These are phyloP conservation scores for Penicillium paneum DNA, from an alignment of 2,329 filamentous ascomycete species.

Conservation along the genomic window DNA sequence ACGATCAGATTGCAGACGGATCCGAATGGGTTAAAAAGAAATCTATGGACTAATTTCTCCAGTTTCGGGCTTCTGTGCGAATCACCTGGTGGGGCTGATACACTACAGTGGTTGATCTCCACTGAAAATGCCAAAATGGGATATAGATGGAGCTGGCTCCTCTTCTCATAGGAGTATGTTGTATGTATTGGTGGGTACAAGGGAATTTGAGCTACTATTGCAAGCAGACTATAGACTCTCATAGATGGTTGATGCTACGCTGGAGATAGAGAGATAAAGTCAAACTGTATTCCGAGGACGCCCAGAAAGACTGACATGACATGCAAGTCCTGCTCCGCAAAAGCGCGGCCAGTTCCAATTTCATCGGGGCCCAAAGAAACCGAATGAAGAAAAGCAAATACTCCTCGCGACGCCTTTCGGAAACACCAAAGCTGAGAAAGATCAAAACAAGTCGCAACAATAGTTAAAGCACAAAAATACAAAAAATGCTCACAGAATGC, in stretches of 20 bases:
- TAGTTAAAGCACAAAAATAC: constrained; percentile 4
- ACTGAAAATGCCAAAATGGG: constrained; percentile 1
- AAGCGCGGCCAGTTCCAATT: not conserved
- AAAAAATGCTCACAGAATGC: constrained; percentile 5
- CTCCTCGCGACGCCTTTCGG: constrained; percentile 15
- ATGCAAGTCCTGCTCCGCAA: not conserved
- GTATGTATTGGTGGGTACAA: not conserved
- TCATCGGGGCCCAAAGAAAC: not conserved
- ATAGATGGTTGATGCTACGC: not conserved
- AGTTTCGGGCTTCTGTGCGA: constrained; percentile 18
- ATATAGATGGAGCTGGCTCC: not conserved
- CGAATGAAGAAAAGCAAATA: constrained; percentile 2
- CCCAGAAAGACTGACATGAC: not conserved
- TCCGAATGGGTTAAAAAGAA: constrained; percentile 6
- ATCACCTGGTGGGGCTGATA: constrained; percentile 16
- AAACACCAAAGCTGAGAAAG: constrained; percentile 17
- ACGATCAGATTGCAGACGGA: constrained; percentile 4
- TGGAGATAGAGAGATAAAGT: constrained; percentile 3
- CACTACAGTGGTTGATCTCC: not conserved
- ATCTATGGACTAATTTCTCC: constrained; percentile 15
- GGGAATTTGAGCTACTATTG: not conserved
- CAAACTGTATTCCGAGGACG: not conserved
- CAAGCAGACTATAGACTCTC: not conserved
- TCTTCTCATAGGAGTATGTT: not conserved
- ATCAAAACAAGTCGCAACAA: not conserved